Conservation (phyloP, 352 stramenopile genomes). For the Phytophthora syringae region DNA sequence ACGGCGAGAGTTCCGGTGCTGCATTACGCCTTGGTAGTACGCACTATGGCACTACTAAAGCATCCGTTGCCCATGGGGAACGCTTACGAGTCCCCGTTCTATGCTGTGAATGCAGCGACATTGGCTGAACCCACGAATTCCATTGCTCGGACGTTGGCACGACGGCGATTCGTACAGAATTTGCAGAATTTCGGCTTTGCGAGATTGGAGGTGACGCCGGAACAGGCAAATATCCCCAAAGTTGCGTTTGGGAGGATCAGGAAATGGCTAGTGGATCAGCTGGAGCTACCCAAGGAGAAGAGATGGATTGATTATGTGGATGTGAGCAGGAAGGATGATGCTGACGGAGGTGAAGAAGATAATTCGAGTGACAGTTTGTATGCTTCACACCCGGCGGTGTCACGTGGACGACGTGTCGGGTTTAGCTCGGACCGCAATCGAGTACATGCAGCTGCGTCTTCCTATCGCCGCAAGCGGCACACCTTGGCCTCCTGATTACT, state of each 20-base stretch:
- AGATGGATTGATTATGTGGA: constrained; percentile 83
- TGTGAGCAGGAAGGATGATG: constrained; percentile 18
- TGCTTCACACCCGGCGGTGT: constrained; percentile 53
- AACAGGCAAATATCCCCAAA: constrained; percentile 64
- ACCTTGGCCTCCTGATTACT: constrained; percentile 78
- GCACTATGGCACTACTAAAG: constrained; percentile 57
- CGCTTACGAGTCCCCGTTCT: constrained; percentile 71
- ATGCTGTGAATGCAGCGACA: constrained; percentile 53
- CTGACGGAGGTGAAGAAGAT: not conserved
- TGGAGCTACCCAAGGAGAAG: constrained; percentile 52
- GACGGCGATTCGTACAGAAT: constrained; percentile 69
- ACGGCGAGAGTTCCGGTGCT: constrained; percentile 51
- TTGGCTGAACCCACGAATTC: constrained; percentile 42
- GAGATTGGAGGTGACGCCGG: constrained; percentile 63
- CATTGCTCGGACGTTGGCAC: constrained; percentile 60
- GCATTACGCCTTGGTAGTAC: constrained; percentile 72
- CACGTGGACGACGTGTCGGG: constrained; percentile 72
- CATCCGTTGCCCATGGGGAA: constrained; percentile 57
- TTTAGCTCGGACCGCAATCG: constrained; percentile 77
- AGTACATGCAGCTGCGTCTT: constrained; percentile 80
- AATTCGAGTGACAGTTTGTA: constrained; percentile 26
- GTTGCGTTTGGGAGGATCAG: constrained; percentile 66
- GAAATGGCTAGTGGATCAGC: constrained; percentile 62
- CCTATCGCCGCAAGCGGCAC: constrained; percentile 72
- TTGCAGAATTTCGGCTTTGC: constrained; percentile 81